Evolutionary conservation across 257 asterid genomes (phyloP), one percentile per base, ranked within the genome.

Genomic region (Lycium barbarum): DNA sequence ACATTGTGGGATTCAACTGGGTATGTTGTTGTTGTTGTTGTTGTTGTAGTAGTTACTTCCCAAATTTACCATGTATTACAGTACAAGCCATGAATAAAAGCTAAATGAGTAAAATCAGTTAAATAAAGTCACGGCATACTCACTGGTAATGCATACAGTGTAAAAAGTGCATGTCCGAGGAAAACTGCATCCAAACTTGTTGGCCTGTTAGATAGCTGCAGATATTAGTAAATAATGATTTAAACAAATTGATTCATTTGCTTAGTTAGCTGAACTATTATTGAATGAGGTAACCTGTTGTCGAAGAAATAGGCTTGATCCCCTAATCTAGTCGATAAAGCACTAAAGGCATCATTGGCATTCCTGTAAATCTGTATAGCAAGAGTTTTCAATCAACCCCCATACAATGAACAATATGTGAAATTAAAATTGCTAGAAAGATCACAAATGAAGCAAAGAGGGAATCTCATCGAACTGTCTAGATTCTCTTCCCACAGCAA

Each of bases 151-250:
- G 97, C 98, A 89, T 89, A 91, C 73, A 97, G 97, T 45, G 92
- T 90, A 84, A 95, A 89, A 84, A 94, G 96, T 80, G 87, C 94
- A 90, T 95, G 94, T 35, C 95, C 97, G 73, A 97, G 93, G 84
- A 97, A 85, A 87, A 71, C 87, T 73, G 99, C 98, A 88, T 95
- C 99, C 97, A 97, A 88, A 88, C 99, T 94, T 82, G 99, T 92
- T 26, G 98, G 94, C 91, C 98, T 96, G 90, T 66, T 54, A 43
- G 83, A 83, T 67, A 61, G 58, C 71, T 70, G 66, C 36, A 71
- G 71, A 18, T 5, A 33, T 17, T 9, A 36, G 79, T 43, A 51
- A 49, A 45, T 12, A 57, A 38, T 35, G 15, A 33, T 22, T 6
- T 17, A 2, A 12, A 49, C 14, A 82, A 78, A 17, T 14, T 47